Percentiles rank a stretch among this genome's conserved stretches.
Evolutionary conservation across 2,329 filamentous ascomycete species (phyloP).

Genomic region (Ophiostoma piceae): DNA sequence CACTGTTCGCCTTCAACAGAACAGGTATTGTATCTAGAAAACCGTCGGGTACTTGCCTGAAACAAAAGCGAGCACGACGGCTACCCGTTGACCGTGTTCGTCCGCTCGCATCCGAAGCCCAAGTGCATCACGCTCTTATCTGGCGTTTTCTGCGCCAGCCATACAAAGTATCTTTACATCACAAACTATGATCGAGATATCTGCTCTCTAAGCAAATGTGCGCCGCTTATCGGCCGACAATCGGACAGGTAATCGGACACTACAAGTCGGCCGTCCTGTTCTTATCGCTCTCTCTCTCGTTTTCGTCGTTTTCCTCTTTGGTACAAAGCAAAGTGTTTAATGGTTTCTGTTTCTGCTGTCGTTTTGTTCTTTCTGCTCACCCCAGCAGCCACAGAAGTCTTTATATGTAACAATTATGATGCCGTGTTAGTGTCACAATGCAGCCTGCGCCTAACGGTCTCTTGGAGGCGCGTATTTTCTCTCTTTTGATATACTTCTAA

Average conservation of each 20-base stretch:
- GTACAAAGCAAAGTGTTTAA: no score
- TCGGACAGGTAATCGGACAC: neutral
- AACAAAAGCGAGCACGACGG: neutral
- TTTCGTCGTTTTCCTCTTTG: neutral
- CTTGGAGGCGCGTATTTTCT: neutral
- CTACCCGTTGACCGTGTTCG: neutral
- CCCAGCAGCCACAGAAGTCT: neutral
- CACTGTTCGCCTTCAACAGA: neutral
- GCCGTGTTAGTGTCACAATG: neutral
- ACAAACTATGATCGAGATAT: neutral
- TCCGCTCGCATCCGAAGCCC: neutral
- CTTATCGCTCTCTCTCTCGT: neutral
- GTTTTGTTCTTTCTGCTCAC: neutral
- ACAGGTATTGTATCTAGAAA: neutral
- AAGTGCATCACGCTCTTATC: neutral
- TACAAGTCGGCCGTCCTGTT: neutral
- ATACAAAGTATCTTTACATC: neutral
- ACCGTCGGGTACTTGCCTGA: neutral
- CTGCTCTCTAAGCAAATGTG: neutral
- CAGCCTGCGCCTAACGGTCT: neutral
- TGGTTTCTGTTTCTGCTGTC: neutral
- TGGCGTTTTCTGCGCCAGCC: no score
- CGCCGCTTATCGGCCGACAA: neutral
- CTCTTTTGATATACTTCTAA: neutral
- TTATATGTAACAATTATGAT: neutral